Percentiles rank a stretch among this genome's conserved stretches.
phyloP scores from a whole-genome alignment of 1,139 yeast genomes.

The Pichia sp. region DNA sequence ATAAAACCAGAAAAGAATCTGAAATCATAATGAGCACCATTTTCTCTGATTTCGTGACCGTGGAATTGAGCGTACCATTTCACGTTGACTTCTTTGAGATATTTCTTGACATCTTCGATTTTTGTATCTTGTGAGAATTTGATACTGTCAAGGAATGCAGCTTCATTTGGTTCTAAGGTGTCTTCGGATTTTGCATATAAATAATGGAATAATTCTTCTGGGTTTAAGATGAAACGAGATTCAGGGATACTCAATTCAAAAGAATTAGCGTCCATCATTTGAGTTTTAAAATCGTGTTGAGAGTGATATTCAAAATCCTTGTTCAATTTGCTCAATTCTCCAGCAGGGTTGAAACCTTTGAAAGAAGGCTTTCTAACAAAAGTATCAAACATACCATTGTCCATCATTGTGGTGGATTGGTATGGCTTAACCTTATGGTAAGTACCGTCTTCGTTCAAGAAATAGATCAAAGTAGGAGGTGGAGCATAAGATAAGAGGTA shows the following conservation, averaged over 20 bases:
- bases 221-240: slow-evolving; percentile 11
- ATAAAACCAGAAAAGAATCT: slow-evolving; percentile 63
- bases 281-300: slow-evolving; percentile 1
- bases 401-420: slow-evolving; percentile 26
- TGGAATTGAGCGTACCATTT: slow-evolving; percentile 27
- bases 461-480: slow-evolving; percentile 42
- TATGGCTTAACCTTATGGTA: slow-evolving; percentile 33
- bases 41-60: slow-evolving; percentile 31
- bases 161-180: slow-evolving; percentile 17
- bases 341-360: slow-evolving; percentile 20
- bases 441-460: slow-evolving; percentile 41
- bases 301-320: background rate
- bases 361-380: slow-evolving; percentile 20
- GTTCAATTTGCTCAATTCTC: slow-evolving; percentile 18
- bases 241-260: slow-evolving; percentile 11
- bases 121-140: slow-evolving; percentile 31
- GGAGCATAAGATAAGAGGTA: slow-evolving; percentile 43
- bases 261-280: background rate
- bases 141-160: slow-evolving; percentile 26
- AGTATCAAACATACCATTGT: slow-evolving; percentile 33
- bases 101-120: slow-evolving; percentile 39
- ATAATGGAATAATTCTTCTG: slow-evolving; percentile 18
- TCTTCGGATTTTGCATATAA: background rate
- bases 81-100: slow-evolving; percentile 51
- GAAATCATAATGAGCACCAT: slow-evolving; percentile 72